phyloP scores from a whole-genome alignment of 129 eudicot species.

The Flaveria linearis region DNA sequence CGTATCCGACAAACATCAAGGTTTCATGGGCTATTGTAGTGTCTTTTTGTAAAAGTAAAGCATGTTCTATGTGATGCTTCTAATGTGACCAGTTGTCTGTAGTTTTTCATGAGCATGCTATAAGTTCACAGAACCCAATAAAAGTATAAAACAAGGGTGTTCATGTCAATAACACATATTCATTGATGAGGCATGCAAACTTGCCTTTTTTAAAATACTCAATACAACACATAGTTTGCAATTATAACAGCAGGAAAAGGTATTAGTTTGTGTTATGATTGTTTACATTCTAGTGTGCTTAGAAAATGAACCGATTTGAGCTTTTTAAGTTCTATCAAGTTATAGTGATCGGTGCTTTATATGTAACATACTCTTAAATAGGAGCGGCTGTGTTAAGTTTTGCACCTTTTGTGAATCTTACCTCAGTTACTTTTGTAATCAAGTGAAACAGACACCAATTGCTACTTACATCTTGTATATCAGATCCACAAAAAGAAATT shows the following conservation, averaged over 20 bases:
- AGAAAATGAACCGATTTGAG: not conserved
- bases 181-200: not conserved
- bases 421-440: not conserved
- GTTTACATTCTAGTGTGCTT: not conserved
- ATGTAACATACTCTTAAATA: not conserved
- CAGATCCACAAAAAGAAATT: not conserved
- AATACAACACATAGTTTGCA: not conserved
- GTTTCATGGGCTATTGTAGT: not conserved
- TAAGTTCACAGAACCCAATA: not conserved
- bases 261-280: not conserved
- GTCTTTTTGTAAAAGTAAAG: not conserved
- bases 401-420: not conserved
- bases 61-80: not conserved
- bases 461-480: not conserved
- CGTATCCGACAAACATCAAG: not conserved
- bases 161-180: not conserved
- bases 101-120: not conserved
- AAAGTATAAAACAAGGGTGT: conserved; percentile 1
- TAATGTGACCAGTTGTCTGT: not conserved
- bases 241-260: not conserved
- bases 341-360: conserved; percentile 4
- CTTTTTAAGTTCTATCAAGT: not conserved
- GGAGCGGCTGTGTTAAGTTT: not conserved
- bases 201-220: not conserved
- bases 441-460: not conserved